Evolutionary conservation across 768 basidiomycete genomes (phyloP).

Genomic region (Ramaria rubella): DNA sequence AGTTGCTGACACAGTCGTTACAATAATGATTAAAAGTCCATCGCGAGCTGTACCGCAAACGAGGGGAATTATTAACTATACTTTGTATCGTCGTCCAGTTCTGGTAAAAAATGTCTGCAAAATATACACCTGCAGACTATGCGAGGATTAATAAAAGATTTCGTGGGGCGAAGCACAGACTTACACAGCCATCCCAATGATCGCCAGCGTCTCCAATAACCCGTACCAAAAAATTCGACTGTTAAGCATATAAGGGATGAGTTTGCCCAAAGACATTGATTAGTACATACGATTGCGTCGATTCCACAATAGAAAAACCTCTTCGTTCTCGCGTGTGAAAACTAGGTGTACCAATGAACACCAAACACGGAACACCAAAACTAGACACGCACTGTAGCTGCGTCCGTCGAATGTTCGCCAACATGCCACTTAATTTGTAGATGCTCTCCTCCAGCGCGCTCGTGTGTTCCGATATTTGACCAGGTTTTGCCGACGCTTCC

Average conservation of each 20-base stretch:
- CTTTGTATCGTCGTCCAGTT: constrained; percentile 85
- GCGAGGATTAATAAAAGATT: background rate
- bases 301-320: constrained; percentile 88
- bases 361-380: background rate
- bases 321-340: constrained; percentile 93
- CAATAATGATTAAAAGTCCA: background rate
- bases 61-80: constrained; percentile 36
- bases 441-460: constrained; percentile 92
- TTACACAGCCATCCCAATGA: constrained; percentile 85
- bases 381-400: constrained; percentile 79
- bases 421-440: constrained; percentile 79
- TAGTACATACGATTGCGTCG: constrained; percentile 68
- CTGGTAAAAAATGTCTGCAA: constrained; percentile 97
- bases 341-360: constrained; percentile 33
- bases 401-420: constrained; percentile 84
- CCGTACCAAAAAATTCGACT: constrained; percentile 95
- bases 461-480: constrained; percentile 88
- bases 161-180: constrained; percentile 23
- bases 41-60: background rate
- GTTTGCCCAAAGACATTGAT: background rate
- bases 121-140: constrained; percentile 82
- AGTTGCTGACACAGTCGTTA: too few relatives aligned
- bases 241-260: constrained; percentile 11
- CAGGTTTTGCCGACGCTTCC: constrained; percentile 81
- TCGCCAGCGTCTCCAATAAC: constrained; percentile 66